A percentile compares a stretch with the other conserved stretches of the same genome.
Evolutionary conservation across 1,139 yeast genomes (phyloP).

Genomic region (Taphrina communis): DNA sequence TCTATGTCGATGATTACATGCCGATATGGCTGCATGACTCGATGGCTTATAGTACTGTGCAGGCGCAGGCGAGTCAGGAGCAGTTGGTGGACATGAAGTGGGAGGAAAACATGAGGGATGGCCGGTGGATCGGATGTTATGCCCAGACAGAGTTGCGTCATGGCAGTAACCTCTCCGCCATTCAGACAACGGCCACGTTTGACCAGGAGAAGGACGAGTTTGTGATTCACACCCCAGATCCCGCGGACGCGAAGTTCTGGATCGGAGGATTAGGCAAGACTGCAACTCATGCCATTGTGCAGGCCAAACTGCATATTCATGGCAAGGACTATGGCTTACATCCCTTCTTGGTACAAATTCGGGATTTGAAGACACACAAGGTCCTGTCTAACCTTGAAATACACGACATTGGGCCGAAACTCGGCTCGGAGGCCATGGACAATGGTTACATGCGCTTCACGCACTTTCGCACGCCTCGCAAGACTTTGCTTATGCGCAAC

Average conservation of each 20-base stretch:
- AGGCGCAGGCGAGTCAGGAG: slow-evolving; percentile 41
- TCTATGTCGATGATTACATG: slow-evolving; percentile 35
- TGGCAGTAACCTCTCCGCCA: slow-evolving; percentile 90
- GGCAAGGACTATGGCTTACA: slow-evolving; percentile 92
- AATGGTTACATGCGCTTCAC: slow-evolving; percentile 91
- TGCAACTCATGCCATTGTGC: slow-evolving; percentile 80
- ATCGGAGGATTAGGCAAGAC: slow-evolving; percentile 97
- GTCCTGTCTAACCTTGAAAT: slow-evolving; percentile 78
- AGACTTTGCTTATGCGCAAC: slow-evolving; percentile 79
- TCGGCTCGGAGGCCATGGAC: slow-evolving; percentile 63
- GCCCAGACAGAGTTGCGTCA: slow-evolving; percentile 95
- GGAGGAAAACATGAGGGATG: slow-evolving; percentile 40
- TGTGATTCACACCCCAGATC: slow-evolving; percentile 80
- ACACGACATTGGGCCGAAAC: slow-evolving; percentile 89
- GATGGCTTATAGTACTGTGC: slow-evolving; percentile 40
- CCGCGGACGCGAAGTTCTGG: slow-evolving; percentile 98
- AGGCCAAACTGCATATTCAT: slow-evolving; percentile 84
- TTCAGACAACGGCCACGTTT: slow-evolving; percentile 86
- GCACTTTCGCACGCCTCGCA: slow-evolving; percentile 82
- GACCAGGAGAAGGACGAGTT: slow-evolving; percentile 70
- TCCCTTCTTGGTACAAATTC: slow-evolving; percentile 86
- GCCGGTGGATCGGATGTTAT: slow-evolving; percentile 59
- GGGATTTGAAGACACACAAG: slow-evolving; percentile 70
- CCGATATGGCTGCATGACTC: slow-evolving; percentile 42
- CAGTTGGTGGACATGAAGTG: slow-evolving; percentile 37